A percentile compares a stretch with the other conserved stretches of the same genome.
phyloP scores from a whole-genome alignment of 805 yeast genomes.

The Geotrichum ghanense region DNA sequence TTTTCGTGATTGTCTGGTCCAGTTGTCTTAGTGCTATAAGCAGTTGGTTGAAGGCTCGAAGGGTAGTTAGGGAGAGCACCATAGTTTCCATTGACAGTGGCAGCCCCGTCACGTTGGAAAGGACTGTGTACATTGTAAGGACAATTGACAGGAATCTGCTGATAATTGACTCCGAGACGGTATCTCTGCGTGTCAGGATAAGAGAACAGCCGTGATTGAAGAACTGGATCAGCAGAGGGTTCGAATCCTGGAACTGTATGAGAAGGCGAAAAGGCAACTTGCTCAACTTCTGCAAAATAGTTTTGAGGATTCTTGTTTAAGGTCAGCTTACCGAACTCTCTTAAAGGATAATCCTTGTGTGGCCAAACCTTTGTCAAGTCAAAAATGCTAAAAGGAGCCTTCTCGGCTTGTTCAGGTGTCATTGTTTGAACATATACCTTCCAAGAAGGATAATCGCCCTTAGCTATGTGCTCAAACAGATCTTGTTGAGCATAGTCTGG shows the following conservation, averaged over 20 bases:
- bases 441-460: conserved; percentile 76
- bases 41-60: background rate
- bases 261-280: conserved; percentile 76
- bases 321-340: conserved; percentile 71
- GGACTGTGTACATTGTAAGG: conserved; percentile 59
- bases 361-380: conserved; percentile 94
- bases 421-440: conserved; percentile 74
- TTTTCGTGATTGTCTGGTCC: conserved; percentile 51
- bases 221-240: conserved; percentile 73
- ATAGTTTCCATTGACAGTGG: conserved; percentile 58
- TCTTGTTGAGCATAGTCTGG: conserved; percentile 80
- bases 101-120: conserved; percentile 72
- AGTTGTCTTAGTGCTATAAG: conserved; percentile 26
- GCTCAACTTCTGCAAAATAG: conserved; percentile 81
- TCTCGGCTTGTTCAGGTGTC: conserved; percentile 72
- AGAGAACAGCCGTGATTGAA: conserved; percentile 71
- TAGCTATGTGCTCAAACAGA: conserved; percentile 64
- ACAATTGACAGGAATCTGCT: conserved; percentile 83
- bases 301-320: conserved; percentile 77
- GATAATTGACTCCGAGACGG: conserved; percentile 64
- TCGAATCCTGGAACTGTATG: conserved; percentile 79
- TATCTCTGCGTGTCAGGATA: conserved; percentile 82
- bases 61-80: conserved; percentile 67
- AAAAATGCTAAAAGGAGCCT: conserved; percentile 69
- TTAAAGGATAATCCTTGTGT: conserved; percentile 71